These are phyloP conservation scores for Amanita inopinata DNA, from an alignment of 768 basidiomycete genomes.

Conservation along the genomic window DNA sequence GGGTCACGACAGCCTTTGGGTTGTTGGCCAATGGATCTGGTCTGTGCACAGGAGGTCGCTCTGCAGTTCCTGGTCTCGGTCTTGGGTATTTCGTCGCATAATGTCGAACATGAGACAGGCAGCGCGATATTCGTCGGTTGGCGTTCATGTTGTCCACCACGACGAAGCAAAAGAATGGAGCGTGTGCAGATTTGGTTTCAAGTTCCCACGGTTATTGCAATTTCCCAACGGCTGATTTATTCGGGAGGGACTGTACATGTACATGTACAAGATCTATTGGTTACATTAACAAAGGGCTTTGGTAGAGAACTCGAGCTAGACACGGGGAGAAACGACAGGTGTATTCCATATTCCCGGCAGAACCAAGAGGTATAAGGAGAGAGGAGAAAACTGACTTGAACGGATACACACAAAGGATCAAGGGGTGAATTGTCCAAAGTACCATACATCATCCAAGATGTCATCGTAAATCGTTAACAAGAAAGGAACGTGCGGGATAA, in stretches of 20 bases:
- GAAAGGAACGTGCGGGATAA: slow-evolving; percentile 1
- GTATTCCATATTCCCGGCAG: slow-evolving; percentile 4
- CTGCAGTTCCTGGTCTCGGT: slow-evolving; percentile 41
- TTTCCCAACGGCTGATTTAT: no score
- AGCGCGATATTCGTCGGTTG: slow-evolving; percentile 17
- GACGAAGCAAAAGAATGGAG: not conserved
- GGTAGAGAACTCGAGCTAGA: not conserved
- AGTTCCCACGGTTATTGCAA: slow-evolving; percentile 6
- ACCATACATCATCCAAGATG: slow-evolving; percentile 8
- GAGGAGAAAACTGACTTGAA: not conserved
- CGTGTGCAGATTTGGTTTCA: not conserved
- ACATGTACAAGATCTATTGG: not conserved
- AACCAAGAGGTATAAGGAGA: slow-evolving; percentile 4
- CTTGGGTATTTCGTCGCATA: slow-evolving; percentile 40
- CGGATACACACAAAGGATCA: no score
- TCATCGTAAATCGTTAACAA: slow-evolving; percentile 2
- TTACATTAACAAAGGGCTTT: slow-evolving; percentile 4
- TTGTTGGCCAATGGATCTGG: slow-evolving; percentile 49
- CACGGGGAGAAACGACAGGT: not conserved
- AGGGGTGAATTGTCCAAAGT: no score
- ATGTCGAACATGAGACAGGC: slow-evolving; percentile 21
- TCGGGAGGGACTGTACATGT: no score
- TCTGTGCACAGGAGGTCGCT: slow-evolving; percentile 46
- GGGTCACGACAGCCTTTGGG: slow-evolving; percentile 39
- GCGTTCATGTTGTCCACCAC: slow-evolving; percentile 15